Evolutionary conservation across 2,329 filamentous ascomycete species (phyloP).

Genomic region (Colletotrichum acutatum): DNA sequence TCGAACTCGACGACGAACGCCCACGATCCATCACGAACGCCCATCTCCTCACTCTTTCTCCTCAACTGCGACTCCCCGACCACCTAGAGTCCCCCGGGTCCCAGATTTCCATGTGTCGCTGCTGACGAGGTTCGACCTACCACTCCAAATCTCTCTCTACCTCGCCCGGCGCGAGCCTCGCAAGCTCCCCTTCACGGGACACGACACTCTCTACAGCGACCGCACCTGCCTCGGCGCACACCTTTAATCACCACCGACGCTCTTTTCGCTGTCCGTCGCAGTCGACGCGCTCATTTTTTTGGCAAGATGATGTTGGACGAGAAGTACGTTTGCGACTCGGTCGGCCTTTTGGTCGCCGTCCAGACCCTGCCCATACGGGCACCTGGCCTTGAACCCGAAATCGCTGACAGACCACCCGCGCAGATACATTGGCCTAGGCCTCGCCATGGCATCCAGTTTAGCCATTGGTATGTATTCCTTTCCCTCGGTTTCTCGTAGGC

Average conservation of each 20-base stretch:
- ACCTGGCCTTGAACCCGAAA: slow-evolving; percentile 9
- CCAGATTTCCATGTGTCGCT: slow-evolving; percentile 34
- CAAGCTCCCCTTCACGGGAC: slow-evolving; percentile 28
- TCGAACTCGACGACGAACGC: slow-evolving; percentile 16
- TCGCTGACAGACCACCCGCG: slow-evolving; percentile 45
- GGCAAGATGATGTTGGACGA: slow-evolving; percentile 37
- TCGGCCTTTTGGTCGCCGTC: background rate
- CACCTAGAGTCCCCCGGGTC: slow-evolving; percentile 13
- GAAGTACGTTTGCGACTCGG: slow-evolving; percentile 37
- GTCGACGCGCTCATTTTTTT: slow-evolving; percentile 31
- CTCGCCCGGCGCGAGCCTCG: slow-evolving; percentile 41
- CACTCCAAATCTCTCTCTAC: slow-evolving; percentile 11
- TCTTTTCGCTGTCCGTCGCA: slow-evolving; percentile 23
- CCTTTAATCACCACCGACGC: slow-evolving; percentile 9
- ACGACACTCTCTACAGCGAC: slow-evolving; percentile 27
- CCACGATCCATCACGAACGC: slow-evolving; percentile 7
- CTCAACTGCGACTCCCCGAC: background rate
- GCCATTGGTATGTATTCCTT: slow-evolving; percentile 71
- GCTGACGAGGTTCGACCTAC: slow-evolving; percentile 29
- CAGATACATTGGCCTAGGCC: slow-evolving; percentile 80
- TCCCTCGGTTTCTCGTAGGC: background rate
- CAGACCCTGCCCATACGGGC: background rate
- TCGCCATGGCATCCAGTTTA: slow-evolving; percentile 80
- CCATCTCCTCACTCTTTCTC: background rate
- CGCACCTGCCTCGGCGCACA: slow-evolving; percentile 21